Conservation (phyloP, 495 filamentous ascomycete genomes). For the Thozetella sp. region DNA sequence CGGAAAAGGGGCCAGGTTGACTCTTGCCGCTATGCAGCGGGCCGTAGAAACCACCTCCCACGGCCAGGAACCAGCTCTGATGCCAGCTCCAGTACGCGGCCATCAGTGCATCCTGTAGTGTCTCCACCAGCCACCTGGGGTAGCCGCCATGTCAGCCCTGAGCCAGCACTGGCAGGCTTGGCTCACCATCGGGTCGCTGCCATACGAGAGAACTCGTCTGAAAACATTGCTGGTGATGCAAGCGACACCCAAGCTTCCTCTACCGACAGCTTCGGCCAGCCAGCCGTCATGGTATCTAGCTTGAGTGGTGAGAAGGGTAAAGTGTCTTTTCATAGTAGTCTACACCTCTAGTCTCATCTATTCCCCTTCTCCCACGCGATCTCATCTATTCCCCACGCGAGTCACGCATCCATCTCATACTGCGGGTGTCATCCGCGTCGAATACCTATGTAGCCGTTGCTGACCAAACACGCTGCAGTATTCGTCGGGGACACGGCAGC, state of each 20-base stretch:
- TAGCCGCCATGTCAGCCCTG: neutral
- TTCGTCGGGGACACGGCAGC: neutral
- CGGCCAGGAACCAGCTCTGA: neutral
- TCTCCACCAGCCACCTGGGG: neutral
- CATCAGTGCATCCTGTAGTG: neutral
- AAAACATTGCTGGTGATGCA: neutral
- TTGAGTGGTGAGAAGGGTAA: constrained; percentile 1
- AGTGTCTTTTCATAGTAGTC: neutral
- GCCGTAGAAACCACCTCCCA: neutral
- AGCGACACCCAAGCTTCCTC: neutral
- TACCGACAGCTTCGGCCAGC: neutral
- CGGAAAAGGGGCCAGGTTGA: neutral
- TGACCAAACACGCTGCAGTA: no score
- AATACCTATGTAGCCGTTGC: no score
- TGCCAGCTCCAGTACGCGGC: neutral
- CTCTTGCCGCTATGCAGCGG: neutral
- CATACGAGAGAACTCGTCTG: neutral
- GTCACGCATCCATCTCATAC: no score
- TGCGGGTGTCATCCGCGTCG: no score
- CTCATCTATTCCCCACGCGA: no score
- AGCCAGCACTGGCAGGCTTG: neutral
- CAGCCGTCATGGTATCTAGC: neutral
- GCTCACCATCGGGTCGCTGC: no score
- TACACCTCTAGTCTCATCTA: no score
- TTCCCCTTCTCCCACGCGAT: no score